Conservation (phyloP, 2,329 filamentous ascomycete genomes). For the Diaporthe velutina region DNA sequence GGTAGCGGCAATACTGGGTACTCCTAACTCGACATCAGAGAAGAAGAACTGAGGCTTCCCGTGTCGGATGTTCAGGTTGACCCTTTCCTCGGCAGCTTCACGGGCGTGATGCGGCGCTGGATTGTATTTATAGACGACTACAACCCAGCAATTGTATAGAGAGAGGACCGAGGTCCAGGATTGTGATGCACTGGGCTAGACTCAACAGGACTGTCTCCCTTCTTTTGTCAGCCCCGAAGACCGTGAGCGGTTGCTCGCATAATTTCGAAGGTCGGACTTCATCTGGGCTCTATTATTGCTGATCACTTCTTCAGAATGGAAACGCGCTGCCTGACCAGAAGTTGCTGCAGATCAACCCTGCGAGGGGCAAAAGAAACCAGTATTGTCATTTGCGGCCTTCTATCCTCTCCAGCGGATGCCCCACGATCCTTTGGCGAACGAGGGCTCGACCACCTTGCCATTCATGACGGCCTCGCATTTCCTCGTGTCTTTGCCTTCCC, state of each 20-base stretch:
- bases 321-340: background rate
- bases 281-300: background rate
- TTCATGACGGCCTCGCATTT: slow-evolving; percentile 72
- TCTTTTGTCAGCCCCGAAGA: background rate
- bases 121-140: background rate
- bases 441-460: slow-evolving; percentile 69
- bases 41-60: slow-evolving; percentile 31
- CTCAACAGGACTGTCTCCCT: background rate
- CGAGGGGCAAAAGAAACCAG: too few species aligned
- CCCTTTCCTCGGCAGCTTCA: background rate
- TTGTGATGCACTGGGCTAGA: background rate
- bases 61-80: background rate
- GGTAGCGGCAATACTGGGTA: slow-evolving; percentile 49
- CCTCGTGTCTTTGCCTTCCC: slow-evolving; percentile 47
- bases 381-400: background rate
- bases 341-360: too few species aligned
- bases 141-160: background rate
- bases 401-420: slow-evolving; percentile 67
- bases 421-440: slow-evolving; percentile 73
- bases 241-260: background rate
- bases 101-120: background rate
- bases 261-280: background rate
- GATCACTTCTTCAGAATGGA: too few species aligned
- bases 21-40: slow-evolving; percentile 21
- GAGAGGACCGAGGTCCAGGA: too few species aligned